These are phyloP conservation scores for Cytospora piceae DNA, from an alignment of 2,329 filamentous ascomycete species.

Conservation along the genomic window DNA sequence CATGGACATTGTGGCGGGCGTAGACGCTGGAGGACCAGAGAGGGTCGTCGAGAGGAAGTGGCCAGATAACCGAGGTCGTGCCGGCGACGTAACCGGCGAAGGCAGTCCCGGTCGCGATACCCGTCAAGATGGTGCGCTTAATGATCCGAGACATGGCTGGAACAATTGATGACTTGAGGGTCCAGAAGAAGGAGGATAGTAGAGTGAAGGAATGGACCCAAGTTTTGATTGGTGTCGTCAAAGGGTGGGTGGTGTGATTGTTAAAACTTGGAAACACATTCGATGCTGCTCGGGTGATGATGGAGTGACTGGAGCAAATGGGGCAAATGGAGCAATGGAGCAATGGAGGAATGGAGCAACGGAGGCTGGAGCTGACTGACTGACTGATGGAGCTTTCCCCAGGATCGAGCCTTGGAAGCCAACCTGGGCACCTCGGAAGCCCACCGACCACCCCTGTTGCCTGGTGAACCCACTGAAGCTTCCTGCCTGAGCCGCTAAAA, in stretches of 20 bases:
- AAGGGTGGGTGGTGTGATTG: neutral
- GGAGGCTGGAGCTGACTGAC: no score
- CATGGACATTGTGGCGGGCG: constrained; percentile 62
- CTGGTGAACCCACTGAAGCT: neutral
- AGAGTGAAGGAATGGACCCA: neutral
- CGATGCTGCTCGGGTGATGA: constrained; percentile 9
- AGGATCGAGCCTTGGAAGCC: neutral
- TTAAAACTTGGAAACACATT: no score
- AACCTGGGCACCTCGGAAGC: neutral
- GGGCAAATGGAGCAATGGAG: constrained; percentile 2
- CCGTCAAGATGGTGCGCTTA: constrained; percentile 49
- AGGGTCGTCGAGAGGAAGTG: constrained; percentile 61
- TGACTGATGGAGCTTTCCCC: neutral
- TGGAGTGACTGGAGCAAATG: neutral
- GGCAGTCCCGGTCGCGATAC: constrained; percentile 54
- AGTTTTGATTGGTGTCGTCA: neutral
- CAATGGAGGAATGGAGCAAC: neutral
- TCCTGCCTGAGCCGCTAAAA: neutral
- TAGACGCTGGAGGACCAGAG: constrained; percentile 63
- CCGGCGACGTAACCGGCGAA: constrained; percentile 57
- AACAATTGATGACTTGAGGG: neutral
- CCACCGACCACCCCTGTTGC: neutral
- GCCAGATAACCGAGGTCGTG: constrained; percentile 59
- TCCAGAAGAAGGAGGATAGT: neutral
- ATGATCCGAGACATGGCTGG: constrained; percentile 56